Percentiles rank a stretch among this genome's conserved stretches.
phyloP scores from a whole-genome alignment of 257 asterid genomes.

The Mentha longifolia region DNA sequence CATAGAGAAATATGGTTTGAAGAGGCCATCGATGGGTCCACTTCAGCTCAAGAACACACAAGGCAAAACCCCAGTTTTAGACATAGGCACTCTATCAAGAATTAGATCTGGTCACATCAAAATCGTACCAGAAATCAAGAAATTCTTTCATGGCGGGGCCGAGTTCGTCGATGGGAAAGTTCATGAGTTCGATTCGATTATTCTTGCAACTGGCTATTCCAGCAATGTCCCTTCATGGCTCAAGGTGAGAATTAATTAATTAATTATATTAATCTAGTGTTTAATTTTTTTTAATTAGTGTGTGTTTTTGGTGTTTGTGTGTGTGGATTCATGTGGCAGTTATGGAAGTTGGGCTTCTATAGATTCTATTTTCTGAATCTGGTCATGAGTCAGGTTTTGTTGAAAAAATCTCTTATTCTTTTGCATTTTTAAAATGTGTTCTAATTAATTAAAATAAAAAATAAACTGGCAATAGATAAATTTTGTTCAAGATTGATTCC shows the following conservation, averaged over 20 bases:
- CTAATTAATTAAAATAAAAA: background rate
- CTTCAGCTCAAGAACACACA: conserved; percentile 65
- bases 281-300: background rate
- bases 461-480: conserved; percentile 36
- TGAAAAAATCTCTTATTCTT: conserved; percentile 31
- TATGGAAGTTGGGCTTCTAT: conserved; percentile 66
- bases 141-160: conserved; percentile 53
- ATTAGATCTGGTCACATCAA: conserved; percentile 72
- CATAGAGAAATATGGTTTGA: conserved; percentile 63
- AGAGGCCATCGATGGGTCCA: conserved; percentile 73
- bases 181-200: conserved; percentile 68
- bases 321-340: conserved; percentile 59
- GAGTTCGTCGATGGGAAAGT: conserved; percentile 60
- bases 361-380: conserved; percentile 61
- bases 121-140: conserved; percentile 74
- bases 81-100: conserved; percentile 70
- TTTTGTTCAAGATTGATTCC: conserved; percentile 33
- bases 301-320: background rate
- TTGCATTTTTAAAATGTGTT: conserved; percentile 9
- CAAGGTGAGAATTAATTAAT: conserved; percentile 50
- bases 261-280: too few relatives aligned
- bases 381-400: conserved; percentile 46
- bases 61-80: conserved; percentile 90
- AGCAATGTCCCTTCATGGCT: conserved; percentile 97
- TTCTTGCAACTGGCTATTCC: conserved; percentile 85